Percentiles rank a stretch among this genome's conserved stretches.
Conservation (phyloP, 1,284 basidiomycete genomes). For the Ceratorhiza oryzae-sativae region DNA sequence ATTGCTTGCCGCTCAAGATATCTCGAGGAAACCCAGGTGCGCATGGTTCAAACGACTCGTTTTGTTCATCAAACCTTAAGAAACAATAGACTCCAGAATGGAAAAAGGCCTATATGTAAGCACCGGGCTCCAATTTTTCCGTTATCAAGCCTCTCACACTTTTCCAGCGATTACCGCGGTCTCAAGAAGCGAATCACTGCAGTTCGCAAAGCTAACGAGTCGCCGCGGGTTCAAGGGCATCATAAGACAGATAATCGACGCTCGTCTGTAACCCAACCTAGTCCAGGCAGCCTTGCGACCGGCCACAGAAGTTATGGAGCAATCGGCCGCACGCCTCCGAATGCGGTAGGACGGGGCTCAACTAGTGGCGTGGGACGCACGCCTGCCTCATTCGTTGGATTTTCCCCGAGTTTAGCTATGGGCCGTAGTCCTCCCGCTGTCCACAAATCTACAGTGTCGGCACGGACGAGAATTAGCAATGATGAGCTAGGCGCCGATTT, state of each 20-base stretch:
- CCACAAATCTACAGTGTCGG: neutral
- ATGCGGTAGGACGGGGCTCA: conserved; percentile 17
- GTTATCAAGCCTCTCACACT: conserved; percentile 18
- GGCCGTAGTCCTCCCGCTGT: conserved; percentile 1
- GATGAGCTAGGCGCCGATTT: conserved; percentile 36
- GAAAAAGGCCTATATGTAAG: conserved; percentile 82
- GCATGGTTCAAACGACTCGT: conserved; percentile 38
- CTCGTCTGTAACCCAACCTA: conserved; percentile 25
- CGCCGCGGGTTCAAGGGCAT: neutral
- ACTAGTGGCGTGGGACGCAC: conserved; percentile 3
- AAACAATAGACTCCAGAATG: conserved; percentile 72
- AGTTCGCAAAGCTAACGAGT: conserved; percentile 55
- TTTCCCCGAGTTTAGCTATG: neutral
- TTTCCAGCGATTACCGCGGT: conserved; percentile 69
- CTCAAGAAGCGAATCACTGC: conserved; percentile 72
- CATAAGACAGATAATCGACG: neutral
- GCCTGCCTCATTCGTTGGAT: neutral
- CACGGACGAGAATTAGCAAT: conserved; percentile 11
- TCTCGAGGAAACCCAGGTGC: conserved; percentile 72
- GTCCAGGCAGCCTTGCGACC: neutral
- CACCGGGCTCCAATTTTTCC: neutral
- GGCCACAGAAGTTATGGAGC: conserved; percentile 25
- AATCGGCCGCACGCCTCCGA: conserved; percentile 28
- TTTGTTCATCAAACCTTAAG: conserved; percentile 23
- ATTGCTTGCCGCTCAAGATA: conserved; percentile 57